These are phyloP conservation scores for Bothriochloa decipiens DNA, from an alignment of 176 grass and related monocot species.

Conservation along the genomic window DNA sequence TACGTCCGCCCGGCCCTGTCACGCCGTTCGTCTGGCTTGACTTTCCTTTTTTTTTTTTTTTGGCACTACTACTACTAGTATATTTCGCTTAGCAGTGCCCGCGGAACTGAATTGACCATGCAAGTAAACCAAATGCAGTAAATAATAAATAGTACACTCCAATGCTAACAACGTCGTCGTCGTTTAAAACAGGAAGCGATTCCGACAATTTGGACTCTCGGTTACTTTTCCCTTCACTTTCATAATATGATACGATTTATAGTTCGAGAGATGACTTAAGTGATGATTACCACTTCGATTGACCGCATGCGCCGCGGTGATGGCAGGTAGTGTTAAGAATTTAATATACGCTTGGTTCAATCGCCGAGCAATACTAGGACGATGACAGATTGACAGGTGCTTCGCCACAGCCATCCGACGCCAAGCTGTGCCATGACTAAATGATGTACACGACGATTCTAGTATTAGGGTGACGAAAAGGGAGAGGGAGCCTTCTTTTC, in stretches of 20 bases:
- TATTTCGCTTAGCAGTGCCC: not conserved
- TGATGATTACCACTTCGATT: not conserved
- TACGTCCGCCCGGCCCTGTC: not conserved
- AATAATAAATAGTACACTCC: not conserved
- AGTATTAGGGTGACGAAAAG: no score
- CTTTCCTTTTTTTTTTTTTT: not conserved
- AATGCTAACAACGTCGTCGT: not conserved
- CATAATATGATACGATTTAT: no score
- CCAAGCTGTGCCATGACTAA: no score
- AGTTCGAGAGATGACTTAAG: no score
- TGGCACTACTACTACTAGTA: no score
- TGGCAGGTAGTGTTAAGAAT: not conserved
- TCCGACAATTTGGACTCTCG: not conserved
- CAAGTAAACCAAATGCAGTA: not conserved
- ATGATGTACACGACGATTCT: not conserved
- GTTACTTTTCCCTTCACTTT: not conserved
- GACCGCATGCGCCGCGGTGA: not conserved
- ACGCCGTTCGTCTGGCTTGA: conserved; percentile 19
- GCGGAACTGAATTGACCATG: conserved; percentile 26
- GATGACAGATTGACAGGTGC: not conserved
- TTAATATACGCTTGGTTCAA: not conserved
- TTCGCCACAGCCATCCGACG: not conserved
- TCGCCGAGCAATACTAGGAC: not conserved
- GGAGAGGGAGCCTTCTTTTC: not conserved
- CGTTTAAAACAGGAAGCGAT: not conserved